These are phyloP conservation scores for Citrus cavaleriei DNA, from an alignment of 345 rosid genomes.

Conservation along the genomic window DNA sequence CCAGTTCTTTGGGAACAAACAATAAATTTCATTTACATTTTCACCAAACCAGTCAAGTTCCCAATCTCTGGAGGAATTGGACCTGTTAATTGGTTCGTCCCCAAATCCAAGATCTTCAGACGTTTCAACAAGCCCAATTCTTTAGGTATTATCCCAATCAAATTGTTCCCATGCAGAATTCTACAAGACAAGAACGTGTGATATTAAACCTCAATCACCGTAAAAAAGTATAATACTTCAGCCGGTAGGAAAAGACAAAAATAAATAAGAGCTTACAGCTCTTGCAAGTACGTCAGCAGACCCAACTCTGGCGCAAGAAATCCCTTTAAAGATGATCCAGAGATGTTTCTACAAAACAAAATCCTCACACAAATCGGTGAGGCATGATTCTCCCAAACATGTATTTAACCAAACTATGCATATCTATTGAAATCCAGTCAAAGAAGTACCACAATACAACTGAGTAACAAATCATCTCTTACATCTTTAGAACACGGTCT, in stretches of 20 bases:
- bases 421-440: conserved; percentile 1
- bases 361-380: conserved; percentile 11
- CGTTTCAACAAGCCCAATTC: conserved; percentile 76
- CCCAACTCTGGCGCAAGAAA: conserved; percentile 83
- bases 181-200: conserved; percentile 40
- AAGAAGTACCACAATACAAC: background rate
- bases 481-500: conserved; percentile 85
- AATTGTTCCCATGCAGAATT: conserved; percentile 60
- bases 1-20: background rate
- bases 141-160: conserved; percentile 80
- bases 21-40: conserved; percentile 43
- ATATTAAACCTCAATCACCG: conserved; percentile 10
- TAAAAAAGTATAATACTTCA: background rate
- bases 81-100: conserved; percentile 76
- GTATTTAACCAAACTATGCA: background rate
- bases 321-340: conserved; percentile 66
- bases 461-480: conserved; percentile 20
- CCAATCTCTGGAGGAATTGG: conserved; percentile 84
- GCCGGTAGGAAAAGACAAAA: background rate
- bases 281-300: conserved; percentile 62
- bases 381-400: conserved; percentile 9
- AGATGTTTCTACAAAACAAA: conserved; percentile 62
- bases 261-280: conserved; percentile 48
- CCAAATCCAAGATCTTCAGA: conserved; percentile 84
- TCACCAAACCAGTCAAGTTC: conserved; percentile 46